Evolutionary conservation across 1,139 yeast species (phyloP), one percentile per base, ranked within the genome.

Genomic region (Suhomyces yuchorum): DNA sequence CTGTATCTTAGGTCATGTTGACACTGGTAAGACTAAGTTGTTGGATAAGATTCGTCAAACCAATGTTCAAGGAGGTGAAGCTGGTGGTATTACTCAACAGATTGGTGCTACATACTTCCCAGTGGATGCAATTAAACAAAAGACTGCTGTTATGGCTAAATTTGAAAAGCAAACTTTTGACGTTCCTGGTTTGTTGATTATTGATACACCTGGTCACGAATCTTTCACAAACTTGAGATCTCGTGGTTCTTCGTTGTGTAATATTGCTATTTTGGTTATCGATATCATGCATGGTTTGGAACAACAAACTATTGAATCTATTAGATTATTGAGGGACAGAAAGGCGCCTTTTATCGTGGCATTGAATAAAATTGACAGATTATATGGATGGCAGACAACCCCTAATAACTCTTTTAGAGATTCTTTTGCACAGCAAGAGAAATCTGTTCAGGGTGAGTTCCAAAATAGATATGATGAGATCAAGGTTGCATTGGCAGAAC

Each of bases 81-180:
- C 99, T 49, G 99, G 99, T 78, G 99, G 99, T 78, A 95, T 93
- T 67, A 93, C 99, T 57, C 99, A 93, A 80, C 99, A 93, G 73
- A 93, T 93, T 66, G 99, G 99, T 82, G 99, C 99, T 45, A 95
- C 99, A 22, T 95, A 92, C 71, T 95, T 93, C 89, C 99, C 99
- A 51, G 92, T 93, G 59, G 96, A 87, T 30, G 90, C 98, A 37
- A 90, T 93, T 62, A 85, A 85, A 69, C 84, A 84, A 63, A 95
- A 95, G 75, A 93, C 98, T 36, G 86, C 84, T 41, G 96, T 87
- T 43, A 92, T 93, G 97, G 82, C 90, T 51, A 77, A 84, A 58
- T 87, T 81, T 67, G 97, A 90, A 68, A 87, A 88, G 65, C 85
- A 85, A 65, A 77, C 86, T 17, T 92, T 86, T 67, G 96, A 93